These are phyloP conservation scores for Fusarium keratoplasticum DNA, from an alignment of 2,329 filamentous ascomycete genomes.

Conservation along the genomic window DNA sequence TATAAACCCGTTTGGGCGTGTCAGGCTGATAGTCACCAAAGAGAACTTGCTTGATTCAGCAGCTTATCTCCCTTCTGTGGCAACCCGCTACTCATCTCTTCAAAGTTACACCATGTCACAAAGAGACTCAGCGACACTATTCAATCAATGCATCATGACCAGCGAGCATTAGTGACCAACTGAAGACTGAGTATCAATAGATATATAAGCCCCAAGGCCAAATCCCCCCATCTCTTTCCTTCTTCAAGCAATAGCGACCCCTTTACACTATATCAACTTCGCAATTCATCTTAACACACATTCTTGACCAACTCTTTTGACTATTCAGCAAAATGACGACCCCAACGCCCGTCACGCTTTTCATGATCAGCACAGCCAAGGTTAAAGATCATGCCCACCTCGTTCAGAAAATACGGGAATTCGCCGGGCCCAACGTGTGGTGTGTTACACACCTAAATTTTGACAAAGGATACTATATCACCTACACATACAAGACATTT, in stretches of 20 bases:
- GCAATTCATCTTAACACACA: background rate
- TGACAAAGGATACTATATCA: no score
- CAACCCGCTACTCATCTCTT: background rate
- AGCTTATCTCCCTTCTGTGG: background rate
- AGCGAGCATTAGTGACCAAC: background rate
- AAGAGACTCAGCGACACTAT: background rate
- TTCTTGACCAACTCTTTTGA: background rate
- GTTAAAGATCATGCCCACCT: background rate
- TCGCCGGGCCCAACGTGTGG: background rate
- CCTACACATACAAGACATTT: no score
- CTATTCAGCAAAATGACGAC: background rate
- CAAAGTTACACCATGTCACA: background rate
- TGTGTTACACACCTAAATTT: no score
- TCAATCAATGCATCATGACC: background rate
- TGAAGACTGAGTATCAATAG: background rate
- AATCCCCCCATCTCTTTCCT: background rate
- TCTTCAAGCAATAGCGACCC: background rate
- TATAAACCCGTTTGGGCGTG: background rate
- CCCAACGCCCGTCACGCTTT: background rate
- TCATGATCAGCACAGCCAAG: background rate
- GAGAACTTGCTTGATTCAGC: background rate
- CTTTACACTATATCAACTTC: background rate
- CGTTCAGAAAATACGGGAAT: background rate
- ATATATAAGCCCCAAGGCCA: background rate
- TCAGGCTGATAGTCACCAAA: background rate